Evolutionary conservation across 208 protist species (phyloP), one percentile per base, ranked within the genome.

Genomic region (Leptomonas seymouri): DNA sequence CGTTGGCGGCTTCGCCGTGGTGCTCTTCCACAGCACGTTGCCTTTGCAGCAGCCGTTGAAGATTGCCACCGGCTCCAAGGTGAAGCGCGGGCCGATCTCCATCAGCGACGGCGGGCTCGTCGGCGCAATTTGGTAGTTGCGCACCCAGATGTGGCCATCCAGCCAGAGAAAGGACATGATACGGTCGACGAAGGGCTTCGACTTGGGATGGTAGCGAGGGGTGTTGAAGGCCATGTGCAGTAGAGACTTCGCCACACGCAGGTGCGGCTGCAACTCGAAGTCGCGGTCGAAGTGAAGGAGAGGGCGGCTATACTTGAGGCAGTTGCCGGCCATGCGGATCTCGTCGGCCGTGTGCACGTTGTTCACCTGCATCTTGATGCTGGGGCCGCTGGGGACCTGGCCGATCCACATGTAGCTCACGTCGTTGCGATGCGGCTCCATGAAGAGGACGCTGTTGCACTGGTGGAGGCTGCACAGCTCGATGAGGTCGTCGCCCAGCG

Each of bases 141-240:
- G 89, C 66, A 99, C 98, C 98, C 98, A 99, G 61, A 99, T 98
- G 64, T 96, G 93, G 41, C 87, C 74, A 70, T 99, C 98, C 27
- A 98, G 87, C 66, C 97, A 93, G 73, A 93, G 97, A 77, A 99
- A 99, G 36, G 77, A 88, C 53, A 99, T 87, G 49, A 99, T 92
- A 78, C 98, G 98, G 80, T 99, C 98, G 34, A 99, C 75, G 76
- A 99, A 99, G 12, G 99, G 98, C 80, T 99, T 99, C 58, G 90
- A 97, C 67, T 98, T 98, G 42, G 97, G 95, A 82, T 99, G 98
- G 49, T 93, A 89, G 44, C 94, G 86, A 20, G 98, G 98, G 0
- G 94, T 98, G 56, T 95, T 95, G 82, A 99, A 99, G 28, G 94
- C 78, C 90, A 99, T 93, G 56, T 84, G 78, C 63, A 99, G 89